Conservation (phyloP, 1,139 yeast genomes). For the Candida sp. region DNA sequence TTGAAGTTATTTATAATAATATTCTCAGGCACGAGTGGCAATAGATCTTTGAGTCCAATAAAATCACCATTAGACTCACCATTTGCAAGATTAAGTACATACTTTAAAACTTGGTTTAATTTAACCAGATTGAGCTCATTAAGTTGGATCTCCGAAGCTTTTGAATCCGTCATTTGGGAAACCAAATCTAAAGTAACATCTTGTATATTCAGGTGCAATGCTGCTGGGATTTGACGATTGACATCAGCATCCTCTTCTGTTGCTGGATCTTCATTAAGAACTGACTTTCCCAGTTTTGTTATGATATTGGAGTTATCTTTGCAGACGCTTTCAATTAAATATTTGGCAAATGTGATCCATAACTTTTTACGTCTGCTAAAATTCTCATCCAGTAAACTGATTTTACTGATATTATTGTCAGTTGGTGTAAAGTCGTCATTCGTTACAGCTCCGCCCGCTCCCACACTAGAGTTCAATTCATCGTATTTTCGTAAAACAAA, state of each 20-base stretch:
- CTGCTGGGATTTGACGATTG: slow-evolving; percentile 2
- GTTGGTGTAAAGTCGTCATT: slow-evolving; percentile 8
- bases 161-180: slow-evolving; percentile 1
- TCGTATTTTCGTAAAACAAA: slow-evolving; percentile 34
- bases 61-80: slow-evolving; percentile 14
- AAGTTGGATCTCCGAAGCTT: neutral
- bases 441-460: slow-evolving; percentile 1
- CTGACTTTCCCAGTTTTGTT: slow-evolving; percentile 14
- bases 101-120: slow-evolving; percentile 21
- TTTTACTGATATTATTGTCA: slow-evolving; percentile 16
- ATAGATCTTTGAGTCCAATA: slow-evolving; percentile 72
- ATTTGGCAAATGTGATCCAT: slow-evolving; percentile 70
- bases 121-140: slow-evolving; percentile 5
- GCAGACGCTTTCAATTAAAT: slow-evolving; percentile 45
- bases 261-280: slow-evolving; percentile 7
- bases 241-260: slow-evolving; percentile 7
- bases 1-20: slow-evolving; percentile 80
- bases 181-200: slow-evolving; percentile 8
- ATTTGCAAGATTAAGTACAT: slow-evolving; percentile 23
- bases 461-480: slow-evolving; percentile 15
- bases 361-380: slow-evolving; percentile 58
- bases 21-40: slow-evolving; percentile 83
- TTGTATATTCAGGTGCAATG: slow-evolving; percentile 2
- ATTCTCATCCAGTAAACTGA: slow-evolving; percentile 30
- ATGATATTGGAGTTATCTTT: slow-evolving; percentile 13